phyloP scores from a whole-genome alignment of 2,329 filamentous ascomycete genomes.

The Fusarium continuum region DNA sequence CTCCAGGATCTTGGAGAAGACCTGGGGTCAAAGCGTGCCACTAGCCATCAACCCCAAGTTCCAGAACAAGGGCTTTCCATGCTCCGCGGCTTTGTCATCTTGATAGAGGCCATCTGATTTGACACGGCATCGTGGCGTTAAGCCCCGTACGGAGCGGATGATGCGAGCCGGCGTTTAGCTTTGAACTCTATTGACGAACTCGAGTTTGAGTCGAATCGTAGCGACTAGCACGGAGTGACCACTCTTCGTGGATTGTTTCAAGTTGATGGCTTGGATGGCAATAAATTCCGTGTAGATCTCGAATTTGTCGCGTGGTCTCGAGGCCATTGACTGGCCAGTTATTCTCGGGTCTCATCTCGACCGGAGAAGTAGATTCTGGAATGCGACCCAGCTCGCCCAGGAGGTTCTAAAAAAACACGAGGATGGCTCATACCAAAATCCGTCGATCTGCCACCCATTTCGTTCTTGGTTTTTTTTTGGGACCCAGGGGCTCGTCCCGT shows the following conservation, averaged over 20 bases:
- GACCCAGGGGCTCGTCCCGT: too few species aligned
- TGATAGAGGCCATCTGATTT: neutral
- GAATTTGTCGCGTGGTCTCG: neutral
- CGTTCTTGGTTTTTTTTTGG: too few species aligned
- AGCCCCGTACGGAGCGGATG: neutral
- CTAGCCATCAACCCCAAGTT: neutral
- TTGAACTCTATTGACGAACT: conserved; percentile 8
- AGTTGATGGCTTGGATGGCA: neutral
- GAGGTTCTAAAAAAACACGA: too few species aligned
- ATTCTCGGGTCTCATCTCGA: neutral
- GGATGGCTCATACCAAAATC: too few species aligned
- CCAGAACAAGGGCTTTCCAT: neutral
- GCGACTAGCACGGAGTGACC: too few species aligned
- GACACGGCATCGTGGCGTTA: neutral
- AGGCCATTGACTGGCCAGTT: neutral
- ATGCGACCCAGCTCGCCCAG: neutral
- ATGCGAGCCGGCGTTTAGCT: neutral
- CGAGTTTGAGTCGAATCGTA: neutral
- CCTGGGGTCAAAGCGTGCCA: neutral
- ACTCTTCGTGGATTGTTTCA: neutral
- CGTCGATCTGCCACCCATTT: too few species aligned
- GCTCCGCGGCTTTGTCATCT: neutral
- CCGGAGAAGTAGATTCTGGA: neutral
- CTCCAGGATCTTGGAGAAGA: neutral
- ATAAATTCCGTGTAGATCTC: neutral